These are phyloP conservation scores for Rehmannia glutinosa DNA, from an alignment of 257 asterid species.

Conservation along the genomic window DNA sequence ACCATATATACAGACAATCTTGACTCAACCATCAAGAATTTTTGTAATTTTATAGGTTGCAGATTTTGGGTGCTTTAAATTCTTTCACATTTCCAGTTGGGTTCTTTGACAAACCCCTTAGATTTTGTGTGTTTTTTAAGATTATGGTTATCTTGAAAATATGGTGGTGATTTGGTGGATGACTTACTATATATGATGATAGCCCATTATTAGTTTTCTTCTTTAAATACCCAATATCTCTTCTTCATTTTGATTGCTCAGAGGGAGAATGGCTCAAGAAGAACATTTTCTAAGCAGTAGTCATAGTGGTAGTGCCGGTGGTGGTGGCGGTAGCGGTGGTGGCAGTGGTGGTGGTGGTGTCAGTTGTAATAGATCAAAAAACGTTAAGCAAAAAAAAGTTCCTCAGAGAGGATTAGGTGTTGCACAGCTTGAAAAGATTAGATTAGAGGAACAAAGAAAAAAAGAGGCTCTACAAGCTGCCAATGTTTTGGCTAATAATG, in stretches of 20 bases:
- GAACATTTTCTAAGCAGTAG: constrained; percentile 30
- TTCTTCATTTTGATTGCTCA: constrained; percentile 30
- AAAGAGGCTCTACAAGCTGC: constrained; percentile 38
- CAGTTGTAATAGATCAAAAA: constrained; percentile 29
- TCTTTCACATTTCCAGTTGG: constrained; percentile 7
- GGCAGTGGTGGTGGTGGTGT: constrained; percentile 14
- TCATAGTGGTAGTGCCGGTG: constrained; percentile 25
- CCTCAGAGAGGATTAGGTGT: constrained; percentile 86
- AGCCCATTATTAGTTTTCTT: constrained; percentile 9
- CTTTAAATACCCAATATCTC: constrained; percentile 20
- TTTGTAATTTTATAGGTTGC: constrained; percentile 22
- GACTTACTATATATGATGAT: constrained; percentile 13
- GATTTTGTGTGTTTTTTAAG: constrained; percentile 23
- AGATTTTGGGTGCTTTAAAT: constrained; percentile 5
- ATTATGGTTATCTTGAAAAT: constrained; percentile 29
- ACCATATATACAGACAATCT: constrained; percentile 27
- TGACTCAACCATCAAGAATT: constrained; percentile 14
- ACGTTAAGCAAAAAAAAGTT: constrained; percentile 50
- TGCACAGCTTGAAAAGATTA: constrained; percentile 71
- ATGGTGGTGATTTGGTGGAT: constrained; percentile 29
- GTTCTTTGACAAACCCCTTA: constrained; percentile 6
- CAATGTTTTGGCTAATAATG: constrained; percentile 27
- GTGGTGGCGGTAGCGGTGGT: constrained; percentile 9
- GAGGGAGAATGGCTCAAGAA: constrained; percentile 42
- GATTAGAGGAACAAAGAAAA: constrained; percentile 56